Evolutionary conservation across 805 yeast species (phyloP), one percentile per base, ranked within the genome.

Genomic region (Saccharomycopsis sp.): DNA sequence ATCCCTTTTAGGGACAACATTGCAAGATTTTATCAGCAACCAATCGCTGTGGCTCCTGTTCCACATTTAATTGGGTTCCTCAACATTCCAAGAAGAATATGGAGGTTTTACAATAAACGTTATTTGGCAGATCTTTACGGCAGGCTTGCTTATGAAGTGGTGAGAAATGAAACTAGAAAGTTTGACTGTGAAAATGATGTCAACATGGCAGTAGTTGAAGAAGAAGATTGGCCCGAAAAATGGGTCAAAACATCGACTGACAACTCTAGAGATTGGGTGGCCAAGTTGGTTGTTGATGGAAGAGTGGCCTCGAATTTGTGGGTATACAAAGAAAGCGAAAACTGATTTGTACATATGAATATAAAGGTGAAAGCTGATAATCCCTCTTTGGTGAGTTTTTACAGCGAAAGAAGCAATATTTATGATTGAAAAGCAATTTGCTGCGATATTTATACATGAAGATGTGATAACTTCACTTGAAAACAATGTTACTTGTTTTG

Each of bases 201-300:
- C 39, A 53, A 57, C 20, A 57, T 63, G 44, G 73, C 71, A 12
- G 54, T 56, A 15, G 75, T 65, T 31, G 96, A 87, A 57, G 96
- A 88, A 55, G 53, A 58, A 4, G 89, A 84, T 49, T 89, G 96
- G 96, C 95, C 96, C 10, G 59, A 64, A 41, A 69, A 71, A 43
- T 89, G 96, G 95, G 81, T 84, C 25, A 69, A 75, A 50, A 70
- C 68, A 44, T 95, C 95, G n/a, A 56, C 60, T 35, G 81, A 75
- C 39, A 80, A 75, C 49, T 63, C 73, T 30, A 80, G 94, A 49
- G 96, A 89, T 57, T 89, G 98, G 98, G 76, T 80, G 41, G 76
- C 77, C 53, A 88, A 80, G 20, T 63, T 88, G 35, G 64, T 56
- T 5, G 73, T 73, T 21, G 97, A 89, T 55, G 75, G 73, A 6